Conservation (phyloP, 441 rosid species). For the Adansonia madagascariensis region DNA sequence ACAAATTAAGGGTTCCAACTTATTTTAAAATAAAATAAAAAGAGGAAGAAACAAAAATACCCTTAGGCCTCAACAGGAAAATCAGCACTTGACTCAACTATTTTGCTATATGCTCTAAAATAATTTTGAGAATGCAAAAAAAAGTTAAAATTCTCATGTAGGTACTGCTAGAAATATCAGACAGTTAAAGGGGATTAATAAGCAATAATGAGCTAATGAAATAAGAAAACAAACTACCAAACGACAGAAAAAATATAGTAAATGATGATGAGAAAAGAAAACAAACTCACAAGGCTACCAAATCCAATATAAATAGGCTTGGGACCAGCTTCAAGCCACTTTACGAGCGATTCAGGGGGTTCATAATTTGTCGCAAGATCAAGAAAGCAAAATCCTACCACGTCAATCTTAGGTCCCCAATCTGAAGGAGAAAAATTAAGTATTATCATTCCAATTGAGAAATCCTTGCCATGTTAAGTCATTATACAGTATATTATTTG, state of each 20-base stretch:
- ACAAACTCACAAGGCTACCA: slow-evolving; percentile 88
- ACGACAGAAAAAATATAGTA: background rate
- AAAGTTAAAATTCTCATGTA: slow-evolving; percentile 8
- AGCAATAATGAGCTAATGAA: background rate
- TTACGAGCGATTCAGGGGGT: slow-evolving; percentile 82
- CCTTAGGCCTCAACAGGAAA: background rate
- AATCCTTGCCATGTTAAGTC: slow-evolving; percentile 11
- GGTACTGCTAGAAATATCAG: background rate
- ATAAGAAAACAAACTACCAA: slow-evolving; percentile 23
- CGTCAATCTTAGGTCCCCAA: slow-evolving; percentile 96
- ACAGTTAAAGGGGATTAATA: background rate
- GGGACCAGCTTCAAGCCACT: slow-evolving; percentile 91
- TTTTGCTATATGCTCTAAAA: slow-evolving; percentile 9
- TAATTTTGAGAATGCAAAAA: slow-evolving; percentile 21
- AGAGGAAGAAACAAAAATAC: background rate
- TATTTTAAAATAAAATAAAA: background rate
- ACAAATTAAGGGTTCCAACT: background rate
- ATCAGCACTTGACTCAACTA: slow-evolving; percentile 18
- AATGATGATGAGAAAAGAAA: background rate
- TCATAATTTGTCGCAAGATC: slow-evolving; percentile 97
- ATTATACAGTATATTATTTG: slow-evolving; percentile 6
- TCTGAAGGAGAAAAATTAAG: slow-evolving; percentile 50
- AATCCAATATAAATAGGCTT: slow-evolving; percentile 94
- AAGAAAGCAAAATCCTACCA: slow-evolving; percentile 97
- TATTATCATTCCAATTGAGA: slow-evolving; percentile 28